Evolutionary conservation across 1,139 yeast genomes (phyloP).

Genomic region (Torulaspora globosa): DNA sequence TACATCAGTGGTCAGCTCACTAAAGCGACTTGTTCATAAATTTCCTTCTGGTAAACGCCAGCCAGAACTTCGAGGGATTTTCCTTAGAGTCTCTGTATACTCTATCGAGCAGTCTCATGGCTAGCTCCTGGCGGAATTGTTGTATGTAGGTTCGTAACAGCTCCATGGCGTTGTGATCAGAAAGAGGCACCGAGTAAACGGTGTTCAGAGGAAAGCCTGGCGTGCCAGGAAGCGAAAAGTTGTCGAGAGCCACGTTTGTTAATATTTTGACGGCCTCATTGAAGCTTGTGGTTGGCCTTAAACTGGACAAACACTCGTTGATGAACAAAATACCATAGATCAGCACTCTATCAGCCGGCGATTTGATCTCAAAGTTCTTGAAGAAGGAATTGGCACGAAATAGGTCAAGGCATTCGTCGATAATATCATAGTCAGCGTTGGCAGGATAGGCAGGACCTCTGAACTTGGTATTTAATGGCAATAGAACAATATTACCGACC

Average conservation of each 20-base stretch:
- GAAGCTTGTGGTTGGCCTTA: slow-evolving; percentile 45
- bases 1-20: not conserved
- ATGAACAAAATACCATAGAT: slow-evolving; percentile 92
- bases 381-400: slow-evolving; percentile 95
- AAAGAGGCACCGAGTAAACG: slow-evolving; percentile 66
- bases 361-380: slow-evolving; percentile 93
- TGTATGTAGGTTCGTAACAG: slow-evolving; percentile 73
- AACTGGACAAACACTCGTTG: slow-evolving; percentile 73
- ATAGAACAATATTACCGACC: slow-evolving; percentile 65
- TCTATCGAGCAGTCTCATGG: slow-evolving; percentile 70
- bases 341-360: slow-evolving; percentile 89
- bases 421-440: slow-evolving; percentile 77
- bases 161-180: slow-evolving; percentile 70
- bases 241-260: slow-evolving; percentile 81
- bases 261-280: slow-evolving; percentile 70
- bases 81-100: slow-evolving; percentile 55
- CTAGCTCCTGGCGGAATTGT: slow-evolving; percentile 93
- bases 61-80: slow-evolving; percentile 78
- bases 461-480: slow-evolving; percentile 77
- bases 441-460: slow-evolving; percentile 92
- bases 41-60: slow-evolving; percentile 89
- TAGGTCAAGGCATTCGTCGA: slow-evolving; percentile 85
- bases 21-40: slow-evolving; percentile 72
- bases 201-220: slow-evolving; percentile 89
- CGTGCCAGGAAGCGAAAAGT: slow-evolving; percentile 91